Conservation (phyloP, 345 rosid genomes). For the Brassica carinata region DNA sequence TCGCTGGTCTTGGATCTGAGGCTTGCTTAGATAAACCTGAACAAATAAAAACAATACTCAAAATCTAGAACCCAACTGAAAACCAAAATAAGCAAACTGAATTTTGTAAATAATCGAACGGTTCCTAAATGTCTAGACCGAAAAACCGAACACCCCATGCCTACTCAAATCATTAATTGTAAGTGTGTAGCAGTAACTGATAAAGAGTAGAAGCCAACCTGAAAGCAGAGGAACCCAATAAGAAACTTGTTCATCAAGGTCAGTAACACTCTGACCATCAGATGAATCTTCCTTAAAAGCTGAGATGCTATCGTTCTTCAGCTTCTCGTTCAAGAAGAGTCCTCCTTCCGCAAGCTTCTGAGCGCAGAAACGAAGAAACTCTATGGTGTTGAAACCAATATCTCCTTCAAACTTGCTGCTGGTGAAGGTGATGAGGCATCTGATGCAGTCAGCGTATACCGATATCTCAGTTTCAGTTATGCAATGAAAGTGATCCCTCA, state of each 20-base stretch:
- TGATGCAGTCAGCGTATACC: slow-evolving; percentile 83
- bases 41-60: slow-evolving; percentile 27
- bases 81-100: no score
- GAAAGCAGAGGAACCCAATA: slow-evolving; percentile 93
- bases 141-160: neutral
- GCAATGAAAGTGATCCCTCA: slow-evolving; percentile 83
- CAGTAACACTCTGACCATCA: slow-evolving; percentile 41
- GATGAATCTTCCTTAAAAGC: slow-evolving; percentile 44
- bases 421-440: slow-evolving; percentile 87
- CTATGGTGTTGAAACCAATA: slow-evolving; percentile 94
- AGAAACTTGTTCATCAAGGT: slow-evolving; percentile 77
- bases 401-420: slow-evolving; percentile 86
- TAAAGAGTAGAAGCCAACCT: slow-evolving; percentile 48
- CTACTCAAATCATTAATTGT: neutral
- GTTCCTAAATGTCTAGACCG: neutral
- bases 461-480: slow-evolving; percentile 88
- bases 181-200: neutral
- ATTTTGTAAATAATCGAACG: neutral
- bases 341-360: slow-evolving; percentile 89
- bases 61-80: neutral
- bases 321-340: slow-evolving; percentile 62
- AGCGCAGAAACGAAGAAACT: slow-evolving; percentile 95
- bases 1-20: slow-evolving; percentile 74
- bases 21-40: slow-evolving; percentile 86
- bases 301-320: slow-evolving; percentile 47